Evolutionary conservation across 352 stramenopile genomes (phyloP).

Genomic region (Globisporangium carolinianum): DNA sequence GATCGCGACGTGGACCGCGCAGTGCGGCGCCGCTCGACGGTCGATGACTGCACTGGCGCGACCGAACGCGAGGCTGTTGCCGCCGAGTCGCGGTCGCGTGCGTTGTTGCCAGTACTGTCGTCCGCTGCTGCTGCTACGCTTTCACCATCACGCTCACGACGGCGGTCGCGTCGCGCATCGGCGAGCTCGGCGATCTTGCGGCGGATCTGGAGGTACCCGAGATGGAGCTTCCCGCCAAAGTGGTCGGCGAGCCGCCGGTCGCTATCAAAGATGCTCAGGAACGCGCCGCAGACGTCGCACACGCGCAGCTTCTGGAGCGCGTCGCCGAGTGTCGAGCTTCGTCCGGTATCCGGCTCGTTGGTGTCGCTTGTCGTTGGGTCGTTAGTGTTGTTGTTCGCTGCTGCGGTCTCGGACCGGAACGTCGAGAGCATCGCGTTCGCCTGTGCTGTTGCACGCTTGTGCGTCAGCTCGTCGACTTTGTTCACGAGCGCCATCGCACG

Average conservation of each 20-base stretch:
- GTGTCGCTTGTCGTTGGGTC: neutral
- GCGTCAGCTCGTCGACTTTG: conserved; percentile 56
- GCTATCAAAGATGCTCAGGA: conserved; percentile 90
- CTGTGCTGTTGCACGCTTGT: conserved; percentile 38
- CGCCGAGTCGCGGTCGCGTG: neutral
- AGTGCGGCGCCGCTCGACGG: conserved; percentile 3
- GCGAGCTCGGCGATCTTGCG: conserved; percentile 77
- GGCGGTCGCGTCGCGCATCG: conserved; percentile 22
- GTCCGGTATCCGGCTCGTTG: conserved; percentile 6
- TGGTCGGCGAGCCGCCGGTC: conserved; percentile 86
- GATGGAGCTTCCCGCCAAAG: conserved; percentile 87
- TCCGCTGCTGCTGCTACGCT: neutral
- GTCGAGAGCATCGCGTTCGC: conserved; percentile 34
- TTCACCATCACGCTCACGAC: conserved; percentile 8
- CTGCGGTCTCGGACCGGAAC: conserved; percentile 18
- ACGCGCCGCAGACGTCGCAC: conserved; percentile 88
- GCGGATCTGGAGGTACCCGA: conserved; percentile 87
- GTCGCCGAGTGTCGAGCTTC: conserved; percentile 7
- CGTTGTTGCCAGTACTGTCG: neutral
- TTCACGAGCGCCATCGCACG: conserved; percentile 52
- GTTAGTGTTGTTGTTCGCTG: neutral
- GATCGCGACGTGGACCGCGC: conserved; percentile 19
- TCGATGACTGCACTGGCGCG: neutral
- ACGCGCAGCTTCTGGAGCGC: conserved; percentile 85
- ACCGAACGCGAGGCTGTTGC: neutral